Evolutionary conservation across 305 asterid genomes (phyloP).

Genomic region (Stenogyne calaminthoides): DNA sequence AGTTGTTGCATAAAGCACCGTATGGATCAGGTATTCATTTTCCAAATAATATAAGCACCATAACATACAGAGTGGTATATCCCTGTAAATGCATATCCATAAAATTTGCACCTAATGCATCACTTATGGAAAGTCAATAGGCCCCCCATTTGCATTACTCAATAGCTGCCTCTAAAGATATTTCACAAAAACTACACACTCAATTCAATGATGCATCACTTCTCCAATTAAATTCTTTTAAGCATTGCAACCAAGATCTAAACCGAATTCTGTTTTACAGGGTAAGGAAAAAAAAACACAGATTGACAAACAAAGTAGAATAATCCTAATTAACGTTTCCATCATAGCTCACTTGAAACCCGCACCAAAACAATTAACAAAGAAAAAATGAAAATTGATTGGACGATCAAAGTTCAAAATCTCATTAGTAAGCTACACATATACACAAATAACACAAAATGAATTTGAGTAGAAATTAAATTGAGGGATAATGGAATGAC

Average conservation of each 20-base stretch:
- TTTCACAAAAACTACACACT: background rate
- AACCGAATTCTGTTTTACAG: background rate
- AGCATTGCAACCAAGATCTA: background rate
- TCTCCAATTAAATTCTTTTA: background rate
- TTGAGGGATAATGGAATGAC: slow-evolving; percentile 13
- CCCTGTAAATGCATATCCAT: background rate
- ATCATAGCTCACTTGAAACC: slow-evolving; percentile 4
- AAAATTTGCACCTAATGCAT: slow-evolving; percentile 15
- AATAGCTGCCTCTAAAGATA: background rate
- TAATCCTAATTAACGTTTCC: background rate
- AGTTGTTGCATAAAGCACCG: background rate
- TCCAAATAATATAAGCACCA: slow-evolving; percentile 9
- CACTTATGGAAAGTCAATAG: background rate
- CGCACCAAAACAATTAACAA: background rate
- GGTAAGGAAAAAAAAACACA: background rate
- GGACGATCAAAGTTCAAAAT: background rate
- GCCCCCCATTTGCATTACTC: slow-evolving; percentile 7
- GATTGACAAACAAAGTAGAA: background rate
- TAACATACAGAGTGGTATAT: background rate
- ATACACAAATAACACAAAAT: background rate
- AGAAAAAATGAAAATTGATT: background rate
- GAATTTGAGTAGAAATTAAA: background rate
- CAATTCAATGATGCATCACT: background rate
- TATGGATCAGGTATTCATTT: background rate
- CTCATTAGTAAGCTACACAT: background rate